phyloP scores from a whole-genome alignment of 257 asterid genomes.

The Misopates orontium region DNA sequence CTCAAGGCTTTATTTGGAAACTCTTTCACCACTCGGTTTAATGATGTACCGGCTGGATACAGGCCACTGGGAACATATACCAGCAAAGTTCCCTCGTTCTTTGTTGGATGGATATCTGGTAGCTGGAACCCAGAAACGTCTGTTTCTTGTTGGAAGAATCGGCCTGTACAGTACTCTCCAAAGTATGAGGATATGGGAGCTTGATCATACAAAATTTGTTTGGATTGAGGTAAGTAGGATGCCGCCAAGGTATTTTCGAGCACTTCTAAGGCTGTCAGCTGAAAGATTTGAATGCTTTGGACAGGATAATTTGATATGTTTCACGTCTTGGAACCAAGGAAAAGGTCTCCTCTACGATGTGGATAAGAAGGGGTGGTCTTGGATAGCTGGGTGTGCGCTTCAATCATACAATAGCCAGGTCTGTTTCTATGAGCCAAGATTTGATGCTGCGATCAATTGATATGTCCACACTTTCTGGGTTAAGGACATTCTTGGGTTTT shows the following conservation, averaged over 20 bases:
- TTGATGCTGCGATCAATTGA: constrained; percentile 71
- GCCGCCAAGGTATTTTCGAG: constrained; percentile 89
- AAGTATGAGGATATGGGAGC: constrained; percentile 98
- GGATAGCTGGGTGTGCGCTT: constrained; percentile 96
- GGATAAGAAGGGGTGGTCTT: constrained; percentile 92
- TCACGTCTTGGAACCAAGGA: constrained; percentile 99
- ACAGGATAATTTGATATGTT: constrained; percentile 90
- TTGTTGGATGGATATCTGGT: constrained; percentile 94
- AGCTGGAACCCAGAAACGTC: constrained; percentile 82
- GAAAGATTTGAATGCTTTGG: constrained; percentile 99
- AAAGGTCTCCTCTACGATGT: constrained; percentile 90
- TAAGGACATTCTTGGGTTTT: background rate
- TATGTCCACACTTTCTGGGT: constrained; percentile 7
- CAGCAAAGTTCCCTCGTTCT: constrained; percentile 94
- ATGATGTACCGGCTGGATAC: constrained; percentile 90
- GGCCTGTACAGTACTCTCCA: constrained; percentile 90
- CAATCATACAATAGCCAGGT: constrained; percentile 92
- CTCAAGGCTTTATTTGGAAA: constrained; percentile 82
- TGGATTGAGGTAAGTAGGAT: constrained; percentile 95
- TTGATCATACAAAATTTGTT: constrained; percentile 71
- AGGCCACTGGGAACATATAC: constrained; percentile 94
- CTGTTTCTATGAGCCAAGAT: constrained; percentile 98
- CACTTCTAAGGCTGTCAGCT: constrained; percentile 88
- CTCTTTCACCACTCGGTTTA: constrained; percentile 92
- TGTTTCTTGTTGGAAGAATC: constrained; percentile 90